Percentiles rank a stretch among this genome's conserved stretches.
Conservation (phyloP, 257 asterid species). For the Solanum acaule region DNA sequence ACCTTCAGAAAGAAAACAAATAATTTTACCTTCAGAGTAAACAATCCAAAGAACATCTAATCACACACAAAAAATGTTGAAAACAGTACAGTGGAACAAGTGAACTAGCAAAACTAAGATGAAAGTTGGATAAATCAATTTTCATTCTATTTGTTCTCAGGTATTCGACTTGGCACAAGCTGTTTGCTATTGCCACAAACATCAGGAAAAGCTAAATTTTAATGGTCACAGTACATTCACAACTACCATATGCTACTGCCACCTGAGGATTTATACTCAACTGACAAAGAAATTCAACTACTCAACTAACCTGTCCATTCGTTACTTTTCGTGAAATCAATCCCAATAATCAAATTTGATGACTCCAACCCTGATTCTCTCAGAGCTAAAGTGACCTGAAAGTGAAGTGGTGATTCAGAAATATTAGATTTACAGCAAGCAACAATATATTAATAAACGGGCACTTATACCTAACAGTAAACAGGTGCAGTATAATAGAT, state of each 20-base stretch:
- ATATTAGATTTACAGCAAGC: not conserved
- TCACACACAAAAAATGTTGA: not conserved
- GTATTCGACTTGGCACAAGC: not conserved
- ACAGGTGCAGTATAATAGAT: not conserved
- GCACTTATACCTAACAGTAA: not conserved
- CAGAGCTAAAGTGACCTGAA: constrained; percentile 64
- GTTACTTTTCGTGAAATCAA: constrained; percentile 83
- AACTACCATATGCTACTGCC: not conserved
- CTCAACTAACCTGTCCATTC: constrained; percentile 72
- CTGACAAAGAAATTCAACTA: not conserved
- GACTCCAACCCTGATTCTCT: constrained; percentile 80
- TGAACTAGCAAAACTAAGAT: not conserved
- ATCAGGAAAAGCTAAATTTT: not conserved
- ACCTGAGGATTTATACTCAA: not conserved
- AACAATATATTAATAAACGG: not conserved
- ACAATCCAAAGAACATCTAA: not conserved
- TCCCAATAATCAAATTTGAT: constrained; percentile 74
- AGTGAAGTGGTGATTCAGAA: constrained; percentile 5
- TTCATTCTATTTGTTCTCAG: not conserved
- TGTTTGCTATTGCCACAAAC: not conserved
- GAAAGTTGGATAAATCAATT: not conserved
- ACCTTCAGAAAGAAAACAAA: constrained; percentile 38
- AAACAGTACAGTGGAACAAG: not conserved
- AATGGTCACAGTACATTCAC: not conserved
- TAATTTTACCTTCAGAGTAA: constrained; percentile 13